Evolutionary conservation across 345 rosid species (phyloP).

Genomic region (Populus tremula): DNA sequence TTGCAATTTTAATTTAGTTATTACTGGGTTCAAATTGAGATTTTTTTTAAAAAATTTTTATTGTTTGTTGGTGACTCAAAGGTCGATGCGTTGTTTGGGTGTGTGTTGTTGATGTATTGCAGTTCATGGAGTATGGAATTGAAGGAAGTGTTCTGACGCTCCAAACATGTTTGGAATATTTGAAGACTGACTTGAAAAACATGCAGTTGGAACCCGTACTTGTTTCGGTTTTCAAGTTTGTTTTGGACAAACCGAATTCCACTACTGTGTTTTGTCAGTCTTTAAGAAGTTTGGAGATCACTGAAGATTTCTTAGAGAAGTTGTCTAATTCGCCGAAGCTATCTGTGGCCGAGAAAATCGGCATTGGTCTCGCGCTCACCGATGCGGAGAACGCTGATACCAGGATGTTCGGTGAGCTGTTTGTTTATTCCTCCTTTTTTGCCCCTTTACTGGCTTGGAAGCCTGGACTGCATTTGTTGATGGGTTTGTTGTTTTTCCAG

Average conservation of each 20-base stretch:
- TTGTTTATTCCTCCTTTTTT: constrained; percentile 1
- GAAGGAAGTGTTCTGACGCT: constrained; percentile 60
- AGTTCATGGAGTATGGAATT: constrained; percentile 65
- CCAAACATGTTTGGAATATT: constrained; percentile 56
- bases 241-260: constrained; percentile 57
- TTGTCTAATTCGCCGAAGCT: constrained; percentile 45
- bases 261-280: constrained; percentile 61
- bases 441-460: not conserved
- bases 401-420: constrained; percentile 50
- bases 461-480: not conserved
- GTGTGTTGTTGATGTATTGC: constrained; percentile 2
- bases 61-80: not conserved
- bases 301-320: constrained; percentile 44
- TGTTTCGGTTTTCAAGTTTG: constrained; percentile 47
- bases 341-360: constrained; percentile 64
- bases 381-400: constrained; percentile 54
- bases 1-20: not conserved
- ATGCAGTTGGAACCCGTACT: constrained; percentile 47
- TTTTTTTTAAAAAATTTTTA: not conserved
- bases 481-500: constrained; percentile 29
- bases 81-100: not conserved
- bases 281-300: constrained; percentile 41
- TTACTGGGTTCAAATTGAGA: not conserved
- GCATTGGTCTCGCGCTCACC: constrained; percentile 66
- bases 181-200: constrained; percentile 43